Evolutionary conservation across 2,329 filamentous ascomycete species (phyloP), one percentile per base, ranked within the genome.

Genomic region (Chaetomiaceae sp.): DNA sequence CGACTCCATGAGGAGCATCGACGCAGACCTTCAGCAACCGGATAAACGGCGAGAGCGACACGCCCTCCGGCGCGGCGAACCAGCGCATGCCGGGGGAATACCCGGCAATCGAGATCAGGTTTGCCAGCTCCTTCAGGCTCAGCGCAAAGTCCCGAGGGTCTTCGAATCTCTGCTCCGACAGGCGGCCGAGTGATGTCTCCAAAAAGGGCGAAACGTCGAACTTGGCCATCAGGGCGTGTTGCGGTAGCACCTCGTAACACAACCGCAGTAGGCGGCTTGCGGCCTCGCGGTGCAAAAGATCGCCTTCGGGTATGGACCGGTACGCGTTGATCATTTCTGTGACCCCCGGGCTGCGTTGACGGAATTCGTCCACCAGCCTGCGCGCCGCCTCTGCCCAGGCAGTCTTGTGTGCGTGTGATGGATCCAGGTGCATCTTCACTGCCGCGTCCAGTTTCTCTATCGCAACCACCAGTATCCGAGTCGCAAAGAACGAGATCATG

Each of bases 201-300:
- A 99, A 77, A 19, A 87, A 79, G 0, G 87, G 74, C 0, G 92
- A 94, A 4, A 95, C 86, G 65, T 97, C 94, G 64, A 96, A 94
- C 60, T 88, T 94, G 61, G 91, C 87, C 59, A 87, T 85, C 14
- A 95, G 76, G 1, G 91, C 90, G 22, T 89, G 75, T 55, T 89
- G 84, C 2, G 94, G 91, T 8, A 90, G 79, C 3, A 88, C 78
- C 65, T 91, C 84, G 66, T 95, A 95, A 71, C 95, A 97, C n/a
- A 91, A 77, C 15, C 84, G 80, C 36, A 99, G 71, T 19, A 96
- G 73, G 60, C 88, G 85, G 54, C 87, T 87, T n/a, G 85, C 78
- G 20, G 89, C 84, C 64, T 95, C 88, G 54, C 87, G 82, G 64
- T 91, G 89, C 56, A 95, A 75, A 27, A 87, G 70, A 58, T 92